Conservation (phyloP, 192 early-diverging fungal genomes). For the Umbelopsis vinacea region DNA sequence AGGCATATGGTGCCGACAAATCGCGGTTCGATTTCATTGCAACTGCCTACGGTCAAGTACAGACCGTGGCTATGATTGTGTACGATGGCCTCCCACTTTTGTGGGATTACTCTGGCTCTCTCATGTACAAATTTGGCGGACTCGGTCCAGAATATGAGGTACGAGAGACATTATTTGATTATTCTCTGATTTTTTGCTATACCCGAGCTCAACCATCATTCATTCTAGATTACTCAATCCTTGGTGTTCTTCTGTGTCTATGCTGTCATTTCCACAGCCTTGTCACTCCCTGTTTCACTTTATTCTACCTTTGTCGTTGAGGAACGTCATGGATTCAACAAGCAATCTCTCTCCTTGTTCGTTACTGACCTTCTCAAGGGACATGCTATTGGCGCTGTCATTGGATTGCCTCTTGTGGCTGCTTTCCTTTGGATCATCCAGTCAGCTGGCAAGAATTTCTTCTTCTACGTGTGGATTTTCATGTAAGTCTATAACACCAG, state of each 20-base stretch:
- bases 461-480: constrained; percentile 90
- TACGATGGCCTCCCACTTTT: constrained; percentile 77
- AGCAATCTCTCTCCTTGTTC: constrained; percentile 82
- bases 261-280: constrained; percentile 59
- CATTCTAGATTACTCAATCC: constrained; percentile 77
- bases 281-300: constrained; percentile 79
- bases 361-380: constrained; percentile 81
- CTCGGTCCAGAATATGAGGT: constrained; percentile 74
- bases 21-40: constrained; percentile 76
- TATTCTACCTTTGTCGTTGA: constrained; percentile 97
- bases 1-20: constrained; percentile 87
- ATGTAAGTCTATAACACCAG: constrained; percentile 55
- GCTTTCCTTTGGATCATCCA: constrained; percentile 83
- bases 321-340: constrained; percentile 95
- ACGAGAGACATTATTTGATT: background rate
- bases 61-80: constrained; percentile 67
- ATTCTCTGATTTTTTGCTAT: background rate
- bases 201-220: background rate
- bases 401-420: constrained; percentile 81
- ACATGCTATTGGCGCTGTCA: constrained; percentile 64
- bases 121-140: constrained; percentile 55
- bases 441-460: constrained; percentile 83
- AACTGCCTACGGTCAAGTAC: constrained; percentile 62
- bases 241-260: constrained; percentile 73
- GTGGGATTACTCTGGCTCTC: constrained; percentile 65